Percentiles rank a stretch among this genome's conserved stretches.
Evolutionary conservation across 768 basidiomycete species (phyloP).

Genomic region (Auriscalpium orientale): DNA sequence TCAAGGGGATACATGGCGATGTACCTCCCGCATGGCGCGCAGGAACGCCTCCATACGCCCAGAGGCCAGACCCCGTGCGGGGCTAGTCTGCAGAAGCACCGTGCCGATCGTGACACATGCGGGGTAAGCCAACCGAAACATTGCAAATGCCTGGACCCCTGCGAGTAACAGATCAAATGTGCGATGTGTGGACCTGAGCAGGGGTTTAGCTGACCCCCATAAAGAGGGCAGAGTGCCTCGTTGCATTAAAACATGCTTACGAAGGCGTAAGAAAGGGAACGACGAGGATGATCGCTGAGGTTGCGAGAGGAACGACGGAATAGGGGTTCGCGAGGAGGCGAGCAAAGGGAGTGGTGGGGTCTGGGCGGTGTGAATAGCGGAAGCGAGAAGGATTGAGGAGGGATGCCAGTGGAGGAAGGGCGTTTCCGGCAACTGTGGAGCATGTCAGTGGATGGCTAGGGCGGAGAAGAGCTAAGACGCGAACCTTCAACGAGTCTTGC

Average conservation of each 20-base stretch:
- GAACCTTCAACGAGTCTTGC: conserved; percentile 55
- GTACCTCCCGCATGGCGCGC: conserved; percentile 74
- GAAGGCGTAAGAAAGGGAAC: conserved; percentile 46
- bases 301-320: conserved; percentile 52
- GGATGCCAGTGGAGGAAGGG: conserved; percentile 45
- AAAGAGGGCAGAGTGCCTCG: neutral
- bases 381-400: conserved; percentile 41
- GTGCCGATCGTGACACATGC: conserved; percentile 79
- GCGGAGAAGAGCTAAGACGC: conserved; percentile 20
- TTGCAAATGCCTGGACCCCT: conserved; percentile 63
- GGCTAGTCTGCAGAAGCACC: conserved; percentile 85
- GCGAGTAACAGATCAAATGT: conserved; percentile 84
- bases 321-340: conserved; percentile 63
- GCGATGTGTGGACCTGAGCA: conserved; percentile 45
- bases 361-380: conserved; percentile 20
- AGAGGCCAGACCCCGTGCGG: conserved; percentile 47
- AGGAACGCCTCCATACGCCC: conserved; percentile 79
- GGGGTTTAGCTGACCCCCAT: neutral
- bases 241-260: conserved; percentile 33
- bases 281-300: conserved; percentile 46
- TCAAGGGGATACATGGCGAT: conserved; percentile 17
- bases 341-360: conserved; percentile 11
- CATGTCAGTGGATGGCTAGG: neutral
- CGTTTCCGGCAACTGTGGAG: conserved; percentile 50
- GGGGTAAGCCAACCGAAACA: conserved; percentile 78